These are phyloP conservation scores for Fonsecaea monophora DNA, from an alignment of 2,329 filamentous ascomycete genomes.

Conservation along the genomic window DNA sequence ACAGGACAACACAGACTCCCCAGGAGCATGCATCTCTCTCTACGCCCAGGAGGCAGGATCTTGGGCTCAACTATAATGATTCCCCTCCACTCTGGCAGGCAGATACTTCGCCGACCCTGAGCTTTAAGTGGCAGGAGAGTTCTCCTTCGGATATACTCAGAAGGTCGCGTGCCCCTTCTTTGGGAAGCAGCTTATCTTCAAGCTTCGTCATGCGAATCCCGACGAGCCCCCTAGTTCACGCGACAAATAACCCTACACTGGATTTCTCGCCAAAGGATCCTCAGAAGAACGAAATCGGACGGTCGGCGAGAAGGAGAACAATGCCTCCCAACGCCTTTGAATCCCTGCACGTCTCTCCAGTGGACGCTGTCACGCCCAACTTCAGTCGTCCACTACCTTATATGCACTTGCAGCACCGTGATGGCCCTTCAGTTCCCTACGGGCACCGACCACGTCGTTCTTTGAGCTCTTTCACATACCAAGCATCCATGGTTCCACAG, in stretches of 20 bases:
- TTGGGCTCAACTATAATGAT: slow-evolving; percentile 5
- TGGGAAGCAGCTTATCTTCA: slow-evolving; percentile 75
- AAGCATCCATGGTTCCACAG: slow-evolving; percentile 57
- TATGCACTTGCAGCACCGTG: slow-evolving; percentile 52
- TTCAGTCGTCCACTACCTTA: slow-evolving; percentile 50
- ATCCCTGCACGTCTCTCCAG: slow-evolving; percentile 53
- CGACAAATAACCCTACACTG: slow-evolving; percentile 80
- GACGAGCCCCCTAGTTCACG: slow-evolving; percentile 89
- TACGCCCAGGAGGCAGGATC: slow-evolving; percentile 4
- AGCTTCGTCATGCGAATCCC: slow-evolving; percentile 86
- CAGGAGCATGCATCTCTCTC: background rate
- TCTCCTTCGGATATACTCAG: slow-evolving; percentile 17
- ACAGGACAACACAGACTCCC: background rate
- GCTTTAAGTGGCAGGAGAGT: background rate
- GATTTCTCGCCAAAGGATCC: slow-evolving; percentile 65
- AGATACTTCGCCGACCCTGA: slow-evolving; percentile 42
- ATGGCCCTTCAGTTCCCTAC: slow-evolving; percentile 49
- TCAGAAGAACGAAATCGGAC: slow-evolving; percentile 5
- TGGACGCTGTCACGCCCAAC: slow-evolving; percentile 44
- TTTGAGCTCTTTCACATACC: slow-evolving; percentile 65
- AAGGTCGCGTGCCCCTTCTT: slow-evolving; percentile 60
- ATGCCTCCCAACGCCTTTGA: slow-evolving; percentile 68
- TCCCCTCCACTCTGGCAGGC: slow-evolving; percentile 23
- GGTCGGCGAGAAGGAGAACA: slow-evolving; percentile 69
- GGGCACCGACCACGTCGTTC: slow-evolving; percentile 78